phyloP scores from a whole-genome alignment of 2,329 filamentous ascomycete genomes.

The Ceratocystis albifundus region DNA sequence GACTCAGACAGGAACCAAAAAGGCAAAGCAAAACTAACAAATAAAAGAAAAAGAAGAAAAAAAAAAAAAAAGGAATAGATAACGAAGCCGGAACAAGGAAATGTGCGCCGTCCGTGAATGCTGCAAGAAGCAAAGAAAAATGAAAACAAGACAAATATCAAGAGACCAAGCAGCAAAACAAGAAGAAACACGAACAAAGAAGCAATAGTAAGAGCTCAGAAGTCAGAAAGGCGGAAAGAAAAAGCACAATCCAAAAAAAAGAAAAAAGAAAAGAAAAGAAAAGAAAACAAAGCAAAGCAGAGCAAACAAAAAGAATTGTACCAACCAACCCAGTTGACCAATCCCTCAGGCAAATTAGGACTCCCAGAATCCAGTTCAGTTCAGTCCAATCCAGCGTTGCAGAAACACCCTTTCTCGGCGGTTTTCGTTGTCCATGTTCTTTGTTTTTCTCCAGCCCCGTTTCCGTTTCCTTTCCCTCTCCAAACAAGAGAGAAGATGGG shows the following conservation, averaged over 20 bases:
- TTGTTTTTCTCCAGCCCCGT: not conserved
- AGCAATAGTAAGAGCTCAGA: not conserved
- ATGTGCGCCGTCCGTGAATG: not conserved
- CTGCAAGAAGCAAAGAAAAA: conserved; percentile 5
- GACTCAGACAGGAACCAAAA: not conserved
- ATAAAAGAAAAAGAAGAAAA: no score
- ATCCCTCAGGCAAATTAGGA: not conserved
- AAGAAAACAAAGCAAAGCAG: conserved; percentile 7
- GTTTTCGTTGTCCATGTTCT: not conserved
- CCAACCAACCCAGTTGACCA: not conserved
- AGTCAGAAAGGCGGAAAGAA: no score
- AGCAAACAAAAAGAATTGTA: not conserved
- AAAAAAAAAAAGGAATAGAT: not conserved
- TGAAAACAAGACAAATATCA: not conserved
- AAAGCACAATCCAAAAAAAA: not conserved
- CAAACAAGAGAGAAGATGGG: not conserved
- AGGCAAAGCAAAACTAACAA: not conserved
- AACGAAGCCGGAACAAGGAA: not conserved
- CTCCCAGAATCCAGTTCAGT: not conserved
- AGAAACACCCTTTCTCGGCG: not conserved
- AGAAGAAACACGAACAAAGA: not conserved
- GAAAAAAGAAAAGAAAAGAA: no score
- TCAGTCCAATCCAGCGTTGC: not conserved
- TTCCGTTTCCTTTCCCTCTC: not conserved
- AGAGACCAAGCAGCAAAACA: not conserved